A percentile compares a stretch with the other conserved stretches of the same genome.
Evolutionary conservation across 2,329 filamentous ascomycete species (phyloP).

Genomic region (Magnaporthales sp.): DNA sequence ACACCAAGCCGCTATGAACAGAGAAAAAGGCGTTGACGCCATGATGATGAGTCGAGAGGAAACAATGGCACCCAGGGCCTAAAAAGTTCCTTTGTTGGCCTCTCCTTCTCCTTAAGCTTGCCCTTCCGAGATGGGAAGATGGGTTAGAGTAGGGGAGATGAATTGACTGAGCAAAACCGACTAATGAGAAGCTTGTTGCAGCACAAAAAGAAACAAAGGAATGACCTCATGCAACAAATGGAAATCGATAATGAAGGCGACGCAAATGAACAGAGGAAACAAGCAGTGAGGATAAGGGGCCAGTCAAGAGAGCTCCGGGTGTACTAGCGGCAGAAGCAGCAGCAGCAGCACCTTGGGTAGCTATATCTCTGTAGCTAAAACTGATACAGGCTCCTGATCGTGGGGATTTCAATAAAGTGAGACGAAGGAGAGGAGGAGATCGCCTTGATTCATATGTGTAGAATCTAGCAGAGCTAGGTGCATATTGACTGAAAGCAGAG

Average conservation of each 20-base stretch:
- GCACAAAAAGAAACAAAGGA: not conserved
- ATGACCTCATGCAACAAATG: not conserved
- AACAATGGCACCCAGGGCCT: not conserved
- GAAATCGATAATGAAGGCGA: not conserved
- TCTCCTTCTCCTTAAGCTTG: not conserved
- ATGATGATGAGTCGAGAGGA: not conserved
- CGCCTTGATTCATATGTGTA: not conserved
- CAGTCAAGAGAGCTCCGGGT: not conserved
- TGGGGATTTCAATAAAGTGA: not conserved
- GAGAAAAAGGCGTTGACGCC: not conserved
- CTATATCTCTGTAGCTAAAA: not conserved
- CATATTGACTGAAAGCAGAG: not conserved
- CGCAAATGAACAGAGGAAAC: not conserved
- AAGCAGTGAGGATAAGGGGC: not conserved
- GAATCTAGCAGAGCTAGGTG: not conserved
- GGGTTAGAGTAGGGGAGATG: not conserved
- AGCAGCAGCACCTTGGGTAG: not conserved
- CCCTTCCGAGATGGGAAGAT: not conserved
- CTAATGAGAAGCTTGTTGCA: not conserved
- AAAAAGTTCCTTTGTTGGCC: not conserved
- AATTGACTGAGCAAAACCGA: not conserved
- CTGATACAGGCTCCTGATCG: not conserved
- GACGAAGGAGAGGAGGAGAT: not conserved
- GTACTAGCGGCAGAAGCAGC: not conserved
- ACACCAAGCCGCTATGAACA: slow-evolving; percentile 5